Percentiles rank a stretch among this genome's conserved stretches.
Conservation (phyloP, 352 stramenopile genomes). For the Phytophthora pluvialis region DNA sequence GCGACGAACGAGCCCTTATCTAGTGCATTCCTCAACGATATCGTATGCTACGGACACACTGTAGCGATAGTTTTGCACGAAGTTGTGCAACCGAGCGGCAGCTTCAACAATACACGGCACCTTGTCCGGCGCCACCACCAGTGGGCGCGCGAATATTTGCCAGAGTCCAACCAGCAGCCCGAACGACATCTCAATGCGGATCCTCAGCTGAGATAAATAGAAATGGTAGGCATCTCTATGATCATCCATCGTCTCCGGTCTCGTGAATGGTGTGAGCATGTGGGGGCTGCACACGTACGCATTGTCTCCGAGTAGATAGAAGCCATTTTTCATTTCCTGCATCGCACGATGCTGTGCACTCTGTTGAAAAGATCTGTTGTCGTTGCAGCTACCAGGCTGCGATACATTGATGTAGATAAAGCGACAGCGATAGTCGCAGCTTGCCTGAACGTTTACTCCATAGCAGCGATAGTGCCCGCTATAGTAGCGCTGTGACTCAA, state of each 20-base stretch:
- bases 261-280: neutral
- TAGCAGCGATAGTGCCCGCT: too few relatives aligned
- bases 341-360: neutral
- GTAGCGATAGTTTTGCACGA: neutral
- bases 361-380: neutral
- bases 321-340: neutral
- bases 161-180: neutral
- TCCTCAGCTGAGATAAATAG: neutral
- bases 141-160: neutral
- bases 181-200: neutral
- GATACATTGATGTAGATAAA: slow-evolving; percentile 1
- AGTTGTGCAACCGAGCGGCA: too few relatives aligned
- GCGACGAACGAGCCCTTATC: neutral
- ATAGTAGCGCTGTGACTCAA: too few relatives aligned
- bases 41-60: neutral
- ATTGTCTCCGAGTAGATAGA: neutral
- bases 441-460: too few relatives aligned
- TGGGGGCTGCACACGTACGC: neutral
- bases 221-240: neutral
- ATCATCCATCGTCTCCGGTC: neutral
- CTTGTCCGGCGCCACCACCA: too few relatives aligned
- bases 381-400: neutral
- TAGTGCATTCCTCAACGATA: slow-evolving; percentile 4
- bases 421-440: neutral
- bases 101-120: too few relatives aligned